Conservation (phyloP, 768 basidiomycete genomes). For the Gautieria morchelliformis region DNA sequence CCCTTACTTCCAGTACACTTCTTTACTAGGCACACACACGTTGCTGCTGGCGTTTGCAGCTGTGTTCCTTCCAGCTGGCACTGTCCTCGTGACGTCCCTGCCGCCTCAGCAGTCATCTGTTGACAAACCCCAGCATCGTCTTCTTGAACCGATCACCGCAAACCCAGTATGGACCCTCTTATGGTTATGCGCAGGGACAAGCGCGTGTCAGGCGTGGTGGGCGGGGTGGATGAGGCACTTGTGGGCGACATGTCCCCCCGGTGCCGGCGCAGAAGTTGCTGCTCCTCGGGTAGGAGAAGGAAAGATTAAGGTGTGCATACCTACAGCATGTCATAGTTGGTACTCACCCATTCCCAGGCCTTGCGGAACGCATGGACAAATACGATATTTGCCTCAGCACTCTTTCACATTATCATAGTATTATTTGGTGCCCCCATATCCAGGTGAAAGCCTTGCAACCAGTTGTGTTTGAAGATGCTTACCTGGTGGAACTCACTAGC, state of each 20-base stretch:
- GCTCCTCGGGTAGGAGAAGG: slow-evolving; percentile 11
- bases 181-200: slow-evolving; percentile 47
- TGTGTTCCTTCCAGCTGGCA: slow-evolving; percentile 60
- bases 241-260: slow-evolving; percentile 22
- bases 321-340: background rate
- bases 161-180: slow-evolving; percentile 47
- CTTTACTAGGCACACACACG: slow-evolving; percentile 58
- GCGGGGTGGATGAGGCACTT: slow-evolving; percentile 53
- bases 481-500: slow-evolving; percentile 22
- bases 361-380: slow-evolving; percentile 40
- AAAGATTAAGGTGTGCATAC: slow-evolving; percentile 19
- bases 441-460: slow-evolving; percentile 31
- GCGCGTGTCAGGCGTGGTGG: slow-evolving; percentile 62
- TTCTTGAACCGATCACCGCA: slow-evolving; percentile 55
- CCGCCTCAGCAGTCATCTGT: slow-evolving; percentile 10
- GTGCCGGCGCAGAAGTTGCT: slow-evolving; percentile 24
- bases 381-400: slow-evolving; percentile 40
- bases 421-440: slow-evolving; percentile 69
- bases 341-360: slow-evolving; percentile 29
- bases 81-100: slow-evolving; percentile 33
- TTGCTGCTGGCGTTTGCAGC: slow-evolving; percentile 56
- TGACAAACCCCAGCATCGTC: slow-evolving; percentile 51
- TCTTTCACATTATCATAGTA: slow-evolving; percentile 41
- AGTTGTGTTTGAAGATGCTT: background rate
- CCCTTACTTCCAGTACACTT: slow-evolving; percentile 52